Evolutionary conservation across 2,329 filamentous ascomycete species (phyloP).

Genomic region (Cyclaneusma minus): DNA sequence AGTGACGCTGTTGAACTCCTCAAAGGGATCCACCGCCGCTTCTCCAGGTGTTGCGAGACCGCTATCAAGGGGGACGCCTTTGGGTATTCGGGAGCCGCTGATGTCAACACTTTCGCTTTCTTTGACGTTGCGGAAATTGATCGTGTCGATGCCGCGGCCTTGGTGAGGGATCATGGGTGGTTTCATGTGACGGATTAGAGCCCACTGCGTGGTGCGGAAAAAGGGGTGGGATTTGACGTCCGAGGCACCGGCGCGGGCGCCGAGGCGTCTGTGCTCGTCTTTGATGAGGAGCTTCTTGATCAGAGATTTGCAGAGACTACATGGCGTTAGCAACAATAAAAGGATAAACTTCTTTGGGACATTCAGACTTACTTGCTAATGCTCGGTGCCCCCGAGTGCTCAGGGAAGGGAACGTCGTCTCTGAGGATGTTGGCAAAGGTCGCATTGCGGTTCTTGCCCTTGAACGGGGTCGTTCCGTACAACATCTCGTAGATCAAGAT

Average conservation of each 20-base stretch:
- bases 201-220: conserved; percentile 94
- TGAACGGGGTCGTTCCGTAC: conserved; percentile 96
- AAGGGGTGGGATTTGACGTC: conserved; percentile 95
- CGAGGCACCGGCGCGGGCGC: conserved; percentile 85
- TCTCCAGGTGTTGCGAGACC: conserved; percentile 76
- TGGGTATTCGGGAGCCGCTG: conserved; percentile 39
- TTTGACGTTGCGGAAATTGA: conserved; percentile 97
- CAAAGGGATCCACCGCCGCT: conserved; percentile 66
- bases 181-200: conserved; percentile 91
- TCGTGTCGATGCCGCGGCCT: conserved; percentile 77
- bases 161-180: conserved; percentile 91
- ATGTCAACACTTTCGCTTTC: conserved; percentile 93
- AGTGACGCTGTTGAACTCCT: conserved; percentile 97
- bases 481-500: conserved; percentile 99
- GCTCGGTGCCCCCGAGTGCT: conserved; percentile 67
- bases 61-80: conserved; percentile 76
- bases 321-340: conserved; percentile 16
- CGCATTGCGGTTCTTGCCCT: conserved; percentile 96
- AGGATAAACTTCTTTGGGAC: background rate
- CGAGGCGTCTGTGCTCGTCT: conserved; percentile 84
- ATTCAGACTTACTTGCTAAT: conserved; percentile 67
- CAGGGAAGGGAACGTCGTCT: conserved; percentile 92
- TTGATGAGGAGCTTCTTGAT: conserved; percentile 97
- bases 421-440: conserved; percentile 95
- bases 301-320: conserved; percentile 83